phyloP scores from a whole-genome alignment of 2,329 filamentous ascomycete species.

The Pochonia chlamydosporia region DNA sequence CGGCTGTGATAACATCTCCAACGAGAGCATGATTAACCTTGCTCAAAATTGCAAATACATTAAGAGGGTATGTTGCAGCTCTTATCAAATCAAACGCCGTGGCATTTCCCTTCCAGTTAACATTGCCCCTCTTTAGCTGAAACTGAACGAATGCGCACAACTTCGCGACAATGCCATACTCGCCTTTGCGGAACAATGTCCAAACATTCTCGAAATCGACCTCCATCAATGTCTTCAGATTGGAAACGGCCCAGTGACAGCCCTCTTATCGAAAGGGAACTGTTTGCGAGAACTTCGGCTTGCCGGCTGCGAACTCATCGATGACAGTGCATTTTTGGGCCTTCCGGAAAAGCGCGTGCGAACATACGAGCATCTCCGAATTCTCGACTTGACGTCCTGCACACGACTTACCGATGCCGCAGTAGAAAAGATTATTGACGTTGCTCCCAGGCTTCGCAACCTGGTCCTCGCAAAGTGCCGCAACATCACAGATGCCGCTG shows the following conservation, averaged over 20 bases:
- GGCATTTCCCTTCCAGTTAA: too few relatives aligned
- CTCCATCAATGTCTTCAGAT: constrained; percentile 79
- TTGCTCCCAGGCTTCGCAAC: constrained; percentile 83
- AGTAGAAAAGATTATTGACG: constrained; percentile 80
- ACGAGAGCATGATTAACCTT: constrained; percentile 75
- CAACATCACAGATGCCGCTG: constrained; percentile 83
- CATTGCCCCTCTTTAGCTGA: constrained; percentile 62
- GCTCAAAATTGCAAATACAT: constrained; percentile 80
- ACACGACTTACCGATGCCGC: constrained; percentile 76
- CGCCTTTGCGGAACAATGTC: constrained; percentile 82
- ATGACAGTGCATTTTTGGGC: constrained; percentile 80
- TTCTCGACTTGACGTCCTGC: constrained; percentile 90
- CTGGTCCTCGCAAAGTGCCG: constrained; percentile 91
- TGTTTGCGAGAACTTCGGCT: constrained; percentile 87
- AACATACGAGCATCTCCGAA: constrained; percentile 81
- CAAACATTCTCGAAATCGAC: constrained; percentile 93
- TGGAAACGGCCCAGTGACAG: constrained; percentile 76
- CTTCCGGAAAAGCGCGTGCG: constrained; percentile 54
- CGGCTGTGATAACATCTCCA: constrained; percentile 75
- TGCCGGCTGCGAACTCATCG: constrained; percentile 77
- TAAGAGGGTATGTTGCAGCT: constrained; percentile 61
- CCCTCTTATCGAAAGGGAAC: constrained; percentile 69
- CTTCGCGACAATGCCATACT: constrained; percentile 76
- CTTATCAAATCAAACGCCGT: not conserved
- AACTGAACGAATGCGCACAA: constrained; percentile 88